Conservation (phyloP, 495 filamentous ascomycete species). For the Xeromyces bisporus region DNA sequence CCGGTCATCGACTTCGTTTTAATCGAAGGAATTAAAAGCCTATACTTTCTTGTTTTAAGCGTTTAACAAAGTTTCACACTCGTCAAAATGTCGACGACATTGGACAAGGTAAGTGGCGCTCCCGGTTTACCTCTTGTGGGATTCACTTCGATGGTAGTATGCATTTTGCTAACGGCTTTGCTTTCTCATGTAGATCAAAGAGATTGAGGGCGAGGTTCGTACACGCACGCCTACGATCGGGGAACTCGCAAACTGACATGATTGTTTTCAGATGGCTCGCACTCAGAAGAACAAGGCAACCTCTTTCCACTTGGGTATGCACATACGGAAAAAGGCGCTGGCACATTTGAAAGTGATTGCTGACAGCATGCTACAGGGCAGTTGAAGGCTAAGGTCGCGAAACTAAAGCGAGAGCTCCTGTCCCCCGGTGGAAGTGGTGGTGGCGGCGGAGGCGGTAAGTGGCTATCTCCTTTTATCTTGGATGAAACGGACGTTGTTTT, state of each 20-base stretch:
- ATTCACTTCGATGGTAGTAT: slow-evolving; percentile 5
- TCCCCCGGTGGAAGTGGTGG: slow-evolving; percentile 70
- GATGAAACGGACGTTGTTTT: slow-evolving; percentile 1
- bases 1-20: too few species aligned
- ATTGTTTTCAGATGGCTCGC: slow-evolving; percentile 53
- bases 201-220: slow-evolving; percentile 80
- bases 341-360: slow-evolving; percentile 3
- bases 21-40: too few species aligned
- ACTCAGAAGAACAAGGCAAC: slow-evolving; percentile 99
- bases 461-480: not conserved
- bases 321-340: not conserved
- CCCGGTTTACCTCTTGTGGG: slow-evolving; percentile 6
- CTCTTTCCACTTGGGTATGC: slow-evolving; percentile 57
- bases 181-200: slow-evolving; percentile 61
- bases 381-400: slow-evolving; percentile 95
- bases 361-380: slow-evolving; percentile 42
- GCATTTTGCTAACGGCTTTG: slow-evolving; percentile 10
- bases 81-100: slow-evolving; percentile 80
- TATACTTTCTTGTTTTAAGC: too few species aligned
- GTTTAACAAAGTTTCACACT: slow-evolving; percentile 1
- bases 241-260: slow-evolving; percentile 6
- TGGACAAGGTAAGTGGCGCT: slow-evolving; percentile 60
- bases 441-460: slow-evolving; percentile 55
- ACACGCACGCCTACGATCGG: not conserved
- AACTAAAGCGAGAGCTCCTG: slow-evolving; percentile 87